Evolutionary conservation across 2,329 filamentous ascomycete genomes (phyloP), one percentile per base, ranked within the genome.

Genomic region (Rugonectria rugulosa): DNA sequence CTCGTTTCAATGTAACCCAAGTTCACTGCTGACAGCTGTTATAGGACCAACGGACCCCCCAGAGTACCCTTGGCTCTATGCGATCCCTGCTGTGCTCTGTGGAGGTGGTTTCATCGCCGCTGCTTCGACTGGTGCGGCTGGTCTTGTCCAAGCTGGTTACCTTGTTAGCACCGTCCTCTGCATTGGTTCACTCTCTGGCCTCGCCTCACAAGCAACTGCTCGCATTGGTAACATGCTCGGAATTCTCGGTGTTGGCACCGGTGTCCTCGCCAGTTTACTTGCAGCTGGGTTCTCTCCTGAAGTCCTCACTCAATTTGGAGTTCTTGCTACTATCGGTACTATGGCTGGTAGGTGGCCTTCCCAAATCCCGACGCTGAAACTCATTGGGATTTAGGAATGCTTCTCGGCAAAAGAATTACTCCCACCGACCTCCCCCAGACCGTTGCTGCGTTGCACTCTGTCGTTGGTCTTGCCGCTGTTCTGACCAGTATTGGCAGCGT

Each of bases 361-460:
- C 6, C 4, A 6, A 20, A 5, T 45, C 2, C n/a, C 8, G 7
- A 29, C 11, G 10, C 14, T 21, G 19, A 7, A 10, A 56, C 57
- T 63, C 23, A 62, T 49, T n/a, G 34, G 9, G 11, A 10, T 19
- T 60, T 69, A 69, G 88, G 90, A 26, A 82, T 91, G 44, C 70
- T 92, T 20, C 94, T 97, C 60, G 92, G 92, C 37, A 89, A 91
- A 65, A 85, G 91, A 11, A 96, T 96, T 62, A 96, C 91, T 0
- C 90, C 92, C 0, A 96, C 92, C 0, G 90, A 92, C 50, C 83
- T 97, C 2, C 92, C 92, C 0, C 92, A 97, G 71, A 96, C 91
- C 0, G 92, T 96, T 2, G 92, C 92, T 17, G 92, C 92, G 1
- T 79, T 97, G 24, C 92, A 96, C 74, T 96, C 91, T 0, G 92